Percentiles rank a stretch among this genome's conserved stretches.
phyloP scores from a whole-genome alignment of 495 filamentous ascomycete genomes.

The Tuber aestivum region DNA sequence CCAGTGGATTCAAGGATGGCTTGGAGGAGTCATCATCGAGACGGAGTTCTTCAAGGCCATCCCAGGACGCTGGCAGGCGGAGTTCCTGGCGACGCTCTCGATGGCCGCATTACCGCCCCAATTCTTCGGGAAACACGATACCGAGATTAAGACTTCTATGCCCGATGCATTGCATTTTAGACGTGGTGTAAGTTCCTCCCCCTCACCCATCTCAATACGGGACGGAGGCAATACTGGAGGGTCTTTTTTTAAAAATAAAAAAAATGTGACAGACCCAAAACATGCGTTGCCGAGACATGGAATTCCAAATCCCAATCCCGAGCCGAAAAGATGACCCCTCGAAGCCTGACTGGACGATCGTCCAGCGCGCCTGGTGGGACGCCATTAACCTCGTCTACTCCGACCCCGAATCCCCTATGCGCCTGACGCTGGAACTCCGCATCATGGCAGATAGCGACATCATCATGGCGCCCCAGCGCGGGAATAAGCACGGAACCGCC shows the following conservation, averaged over 20 bases:
- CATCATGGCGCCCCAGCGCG: conserved; percentile 51
- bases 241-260: neutral
- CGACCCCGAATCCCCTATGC: conserved; percentile 47
- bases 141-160: conserved; percentile 46
- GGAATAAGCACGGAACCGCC: conserved; percentile 48
- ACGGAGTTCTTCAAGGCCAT: conserved; percentile 43
- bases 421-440: conserved; percentile 51
- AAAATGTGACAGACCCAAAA: conserved; percentile 47
- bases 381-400: conserved; percentile 48
- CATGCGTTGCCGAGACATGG: conserved; percentile 48
- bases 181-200: conserved; percentile 42
- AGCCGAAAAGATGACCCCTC: conserved; percentile 37
- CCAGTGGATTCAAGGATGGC: conserved; percentile 48
- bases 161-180: conserved; percentile 53
- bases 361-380: conserved; percentile 53
- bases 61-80: conserved; percentile 46
- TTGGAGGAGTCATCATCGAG: conserved; percentile 43
- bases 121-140: conserved; percentile 19
- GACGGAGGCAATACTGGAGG: neutral
- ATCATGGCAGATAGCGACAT: conserved; percentile 50
- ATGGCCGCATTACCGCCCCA: conserved; percentile 47
- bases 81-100: conserved; percentile 36
- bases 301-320: conserved; percentile 50
- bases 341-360: conserved; percentile 47
- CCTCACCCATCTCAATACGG: neutral